phyloP scores from a whole-genome alignment of 371 early-diverging fungal genomes.

The Zopfochytrium polystomum region DNA sequence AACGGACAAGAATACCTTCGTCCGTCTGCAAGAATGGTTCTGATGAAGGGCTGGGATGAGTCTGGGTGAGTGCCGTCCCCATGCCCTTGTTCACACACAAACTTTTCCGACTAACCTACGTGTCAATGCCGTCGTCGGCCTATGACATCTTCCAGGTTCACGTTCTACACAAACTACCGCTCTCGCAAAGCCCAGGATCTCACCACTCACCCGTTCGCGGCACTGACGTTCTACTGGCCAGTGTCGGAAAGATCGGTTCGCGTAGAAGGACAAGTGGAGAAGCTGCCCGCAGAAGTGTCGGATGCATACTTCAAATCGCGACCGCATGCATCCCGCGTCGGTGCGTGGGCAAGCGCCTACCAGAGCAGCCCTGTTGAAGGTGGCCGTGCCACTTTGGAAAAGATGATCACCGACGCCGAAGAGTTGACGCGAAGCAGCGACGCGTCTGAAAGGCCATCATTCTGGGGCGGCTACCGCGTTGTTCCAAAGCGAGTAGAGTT shows the following conservation, averaged over 20 bases:
- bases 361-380: slow-evolving; percentile 32
- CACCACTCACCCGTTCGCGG: slow-evolving; percentile 37
- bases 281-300: slow-evolving; percentile 28
- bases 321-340: slow-evolving; percentile 42
- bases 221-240: slow-evolving; percentile 42
- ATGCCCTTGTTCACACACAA: not conserved
- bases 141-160: slow-evolving; percentile 22
- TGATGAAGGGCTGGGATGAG: slow-evolving; percentile 44
- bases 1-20: slow-evolving; percentile 12
- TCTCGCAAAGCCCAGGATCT: slow-evolving; percentile 46
- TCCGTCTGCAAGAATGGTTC: slow-evolving; percentile 46
- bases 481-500: slow-evolving; percentile 47
- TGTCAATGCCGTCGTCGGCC: not conserved
- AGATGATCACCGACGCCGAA: slow-evolving; percentile 15
- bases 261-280: slow-evolving; percentile 41
- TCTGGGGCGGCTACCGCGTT: slow-evolving; percentile 50
- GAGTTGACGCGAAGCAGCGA: slow-evolving; percentile 26
- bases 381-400: slow-evolving; percentile 33
- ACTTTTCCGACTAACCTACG: slow-evolving; percentile 3
- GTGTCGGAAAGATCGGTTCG: slow-evolving; percentile 36
- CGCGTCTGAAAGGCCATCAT: slow-evolving; percentile 35
- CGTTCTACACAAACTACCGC: slow-evolving; percentile 52
- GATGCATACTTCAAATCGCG: slow-evolving; percentile 47
- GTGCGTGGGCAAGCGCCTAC: slow-evolving; percentile 43
- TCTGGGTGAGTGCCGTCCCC: slow-evolving; percentile 22